Evolutionary conservation across 2,329 filamentous ascomycete species (phyloP).

Genomic region (Xylariomycetidae sp.): DNA sequence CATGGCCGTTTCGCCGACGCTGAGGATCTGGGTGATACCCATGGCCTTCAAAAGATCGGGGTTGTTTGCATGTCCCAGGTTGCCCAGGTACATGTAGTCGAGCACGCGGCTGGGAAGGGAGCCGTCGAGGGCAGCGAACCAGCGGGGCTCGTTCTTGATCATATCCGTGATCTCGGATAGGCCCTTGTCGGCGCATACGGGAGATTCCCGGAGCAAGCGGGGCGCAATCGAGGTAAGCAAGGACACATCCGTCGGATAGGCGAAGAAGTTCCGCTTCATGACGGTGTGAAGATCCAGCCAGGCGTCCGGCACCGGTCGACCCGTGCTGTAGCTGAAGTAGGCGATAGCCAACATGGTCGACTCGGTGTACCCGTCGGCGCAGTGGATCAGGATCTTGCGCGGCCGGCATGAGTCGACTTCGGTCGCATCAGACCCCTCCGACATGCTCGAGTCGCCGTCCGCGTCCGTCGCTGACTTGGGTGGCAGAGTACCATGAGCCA

Average conservation of each 20-base stretch:
- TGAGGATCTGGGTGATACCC: constrained; percentile 82
- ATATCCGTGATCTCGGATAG: constrained; percentile 47
- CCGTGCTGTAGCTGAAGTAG: constrained; percentile 90
- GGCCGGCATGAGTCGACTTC: constrained; percentile 33
- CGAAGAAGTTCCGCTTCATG: constrained; percentile 88
- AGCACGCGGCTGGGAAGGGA: constrained; percentile 84
- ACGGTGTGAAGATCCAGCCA: constrained; percentile 81
- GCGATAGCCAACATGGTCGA: constrained; percentile 82
- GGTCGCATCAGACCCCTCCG: constrained; percentile 25
- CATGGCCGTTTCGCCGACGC: constrained; percentile 80
- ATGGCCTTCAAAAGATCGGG: constrained; percentile 72
- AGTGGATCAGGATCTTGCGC: constrained; percentile 80
- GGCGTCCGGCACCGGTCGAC: constrained; percentile 71
- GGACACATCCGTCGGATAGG: constrained; percentile 84
- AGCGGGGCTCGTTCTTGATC: constrained; percentile 60
- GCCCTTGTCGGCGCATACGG: constrained; percentile 42
- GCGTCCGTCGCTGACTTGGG: constrained; percentile 26
- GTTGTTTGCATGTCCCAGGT: constrained; percentile 90
- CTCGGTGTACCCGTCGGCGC: constrained; percentile 93
- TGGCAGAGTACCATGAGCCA: constrained; percentile 60
- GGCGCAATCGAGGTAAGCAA: constrained; percentile 72
- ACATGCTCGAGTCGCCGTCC: constrained; percentile 40
- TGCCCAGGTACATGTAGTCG: constrained; percentile 94
- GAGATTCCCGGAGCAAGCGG: constrained; percentile 68
- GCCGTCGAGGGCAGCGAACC: constrained; percentile 80